These are phyloP conservation scores for Parachaetomium inaequale DNA, from an alignment of 495 filamentous ascomycete species.

Conservation along the genomic window DNA sequence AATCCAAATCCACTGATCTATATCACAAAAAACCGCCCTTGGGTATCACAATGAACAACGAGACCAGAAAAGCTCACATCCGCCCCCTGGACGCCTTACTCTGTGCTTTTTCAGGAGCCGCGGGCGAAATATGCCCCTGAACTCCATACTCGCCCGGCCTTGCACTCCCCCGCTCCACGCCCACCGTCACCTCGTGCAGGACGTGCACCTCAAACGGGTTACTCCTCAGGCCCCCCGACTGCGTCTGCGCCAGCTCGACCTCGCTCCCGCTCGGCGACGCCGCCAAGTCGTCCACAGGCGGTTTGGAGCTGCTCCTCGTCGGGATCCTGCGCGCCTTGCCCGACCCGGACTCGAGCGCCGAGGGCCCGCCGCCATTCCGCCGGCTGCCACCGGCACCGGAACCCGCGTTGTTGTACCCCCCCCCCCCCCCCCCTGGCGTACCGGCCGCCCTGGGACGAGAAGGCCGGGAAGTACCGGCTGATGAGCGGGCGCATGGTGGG, in stretches of 20 bases:
- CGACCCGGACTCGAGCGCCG: constrained; percentile 1
- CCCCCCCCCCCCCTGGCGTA: too few species aligned
- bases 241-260: constrained; percentile 1
- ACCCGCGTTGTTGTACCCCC: neutral
- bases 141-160: neutral
- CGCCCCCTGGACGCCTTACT: too few species aligned
- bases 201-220: constrained; percentile 18
- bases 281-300: neutral
- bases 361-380: neutral
- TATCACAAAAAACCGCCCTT: too few species aligned
- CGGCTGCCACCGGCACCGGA: neutral
- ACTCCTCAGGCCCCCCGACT: neutral
- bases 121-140: neutral
- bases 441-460: constrained; percentile 8
- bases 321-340: neutral
- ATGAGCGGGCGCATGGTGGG: constrained; percentile 48
- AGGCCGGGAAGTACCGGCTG: constrained; percentile 30
- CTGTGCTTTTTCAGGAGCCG: neutral
- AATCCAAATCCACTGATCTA: too few species aligned
- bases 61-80: too few species aligned
- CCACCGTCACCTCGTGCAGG: constrained; percentile 1
- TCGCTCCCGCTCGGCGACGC: constrained; percentile 6
- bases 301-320: neutral
- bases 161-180: neutral
- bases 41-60: too few species aligned